These are phyloP conservation scores for Cystobasidium slooffiae DNA, from an alignment of 1,284 basidiomycete genomes.

Conservation along the genomic window DNA sequence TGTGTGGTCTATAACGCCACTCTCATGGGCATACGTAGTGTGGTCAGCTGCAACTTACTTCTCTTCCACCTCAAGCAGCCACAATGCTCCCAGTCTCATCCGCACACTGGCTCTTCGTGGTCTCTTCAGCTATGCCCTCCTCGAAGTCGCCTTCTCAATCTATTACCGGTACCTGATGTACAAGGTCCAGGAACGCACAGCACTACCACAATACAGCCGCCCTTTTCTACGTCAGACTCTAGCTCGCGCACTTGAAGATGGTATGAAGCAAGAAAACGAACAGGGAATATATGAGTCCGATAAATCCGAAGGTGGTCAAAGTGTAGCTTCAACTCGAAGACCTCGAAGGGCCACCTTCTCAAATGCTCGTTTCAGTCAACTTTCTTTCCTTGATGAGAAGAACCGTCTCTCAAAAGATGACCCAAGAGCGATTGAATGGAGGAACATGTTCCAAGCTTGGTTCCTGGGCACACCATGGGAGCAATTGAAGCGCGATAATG, in stretches of 20 bases:
- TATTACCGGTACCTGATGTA: constrained; percentile 70
- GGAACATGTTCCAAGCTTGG: constrained; percentile 70
- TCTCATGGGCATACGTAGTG: constrained; percentile 71
- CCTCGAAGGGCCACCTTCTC: constrained; percentile 42
- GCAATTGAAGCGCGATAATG: constrained; percentile 67
- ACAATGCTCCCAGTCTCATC: constrained; percentile 32
- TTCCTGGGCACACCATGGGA: constrained; percentile 70
- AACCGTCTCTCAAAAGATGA: constrained; percentile 69
- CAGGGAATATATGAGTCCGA: constrained; percentile 18
- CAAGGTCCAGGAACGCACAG: constrained; percentile 56
- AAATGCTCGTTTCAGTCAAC: constrained; percentile 30
- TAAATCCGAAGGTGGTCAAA: neutral
- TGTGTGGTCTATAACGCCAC: constrained; percentile 70
- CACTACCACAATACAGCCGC: constrained; percentile 42
- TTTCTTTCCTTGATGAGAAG: constrained; percentile 55
- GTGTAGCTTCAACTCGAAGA: neutral
- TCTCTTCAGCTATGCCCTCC: constrained; percentile 43
- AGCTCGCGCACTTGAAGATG: constrained; percentile 64
- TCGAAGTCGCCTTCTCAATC: constrained; percentile 75
- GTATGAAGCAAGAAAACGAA: constrained; percentile 43
- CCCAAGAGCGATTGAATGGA: constrained; percentile 74
- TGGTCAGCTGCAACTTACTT: constrained; percentile 57
- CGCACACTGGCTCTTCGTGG: constrained; percentile 41
- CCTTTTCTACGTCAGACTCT: constrained; percentile 66
- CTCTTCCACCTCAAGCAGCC: neutral